Evolutionary conservation across 1,284 basidiomycete species (phyloP).

Genomic region (Amylostereum areolatum): DNA sequence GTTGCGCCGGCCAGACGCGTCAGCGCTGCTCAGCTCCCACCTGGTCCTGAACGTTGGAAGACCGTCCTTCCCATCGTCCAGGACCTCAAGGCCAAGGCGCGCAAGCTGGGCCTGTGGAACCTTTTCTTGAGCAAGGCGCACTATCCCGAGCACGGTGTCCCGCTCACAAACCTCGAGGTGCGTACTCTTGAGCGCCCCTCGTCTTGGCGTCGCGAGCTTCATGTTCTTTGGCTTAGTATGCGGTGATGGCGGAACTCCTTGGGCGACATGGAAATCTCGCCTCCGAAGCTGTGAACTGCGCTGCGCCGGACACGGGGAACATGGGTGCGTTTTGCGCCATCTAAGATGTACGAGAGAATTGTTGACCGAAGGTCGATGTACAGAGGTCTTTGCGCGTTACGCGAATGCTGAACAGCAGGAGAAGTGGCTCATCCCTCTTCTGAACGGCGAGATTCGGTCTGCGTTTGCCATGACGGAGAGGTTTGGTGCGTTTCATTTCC

Average conservation of each 20-base stretch:
- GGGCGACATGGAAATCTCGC: conserved; percentile 79
- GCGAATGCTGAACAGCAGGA: conserved; percentile 86
- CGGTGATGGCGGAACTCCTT: conserved; percentile 93
- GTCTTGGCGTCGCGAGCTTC: neutral
- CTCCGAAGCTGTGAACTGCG: conserved; percentile 87
- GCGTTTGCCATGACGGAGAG: conserved; percentile 95
- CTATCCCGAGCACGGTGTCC: conserved; percentile 86
- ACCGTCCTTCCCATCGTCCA: conserved; percentile 77
- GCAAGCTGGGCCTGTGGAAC: conserved; percentile 91
- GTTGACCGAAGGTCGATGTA: conserved; percentile 1
- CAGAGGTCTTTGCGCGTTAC: conserved; percentile 95
- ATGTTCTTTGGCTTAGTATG: conserved; percentile 55
- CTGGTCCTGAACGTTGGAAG: conserved; percentile 81
- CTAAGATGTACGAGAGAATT: neutral
- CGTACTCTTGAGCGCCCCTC: conserved; percentile 10
- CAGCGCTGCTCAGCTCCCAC: conserved; percentile 80
- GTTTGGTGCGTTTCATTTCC: conserved; percentile 49
- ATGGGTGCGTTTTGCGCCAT: conserved; percentile 60
- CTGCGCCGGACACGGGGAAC: conserved; percentile 94
- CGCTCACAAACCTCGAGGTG: conserved; percentile 89
- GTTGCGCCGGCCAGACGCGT: conserved; percentile 76
- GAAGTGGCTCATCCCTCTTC: conserved; percentile 83
- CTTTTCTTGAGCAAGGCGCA: conserved; percentile 93
- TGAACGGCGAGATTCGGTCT: conserved; percentile 91
- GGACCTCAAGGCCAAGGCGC: conserved; percentile 86